phyloP scores from a whole-genome alignment of 805 yeast species.

The Debaryomyces hansenii region DNA sequence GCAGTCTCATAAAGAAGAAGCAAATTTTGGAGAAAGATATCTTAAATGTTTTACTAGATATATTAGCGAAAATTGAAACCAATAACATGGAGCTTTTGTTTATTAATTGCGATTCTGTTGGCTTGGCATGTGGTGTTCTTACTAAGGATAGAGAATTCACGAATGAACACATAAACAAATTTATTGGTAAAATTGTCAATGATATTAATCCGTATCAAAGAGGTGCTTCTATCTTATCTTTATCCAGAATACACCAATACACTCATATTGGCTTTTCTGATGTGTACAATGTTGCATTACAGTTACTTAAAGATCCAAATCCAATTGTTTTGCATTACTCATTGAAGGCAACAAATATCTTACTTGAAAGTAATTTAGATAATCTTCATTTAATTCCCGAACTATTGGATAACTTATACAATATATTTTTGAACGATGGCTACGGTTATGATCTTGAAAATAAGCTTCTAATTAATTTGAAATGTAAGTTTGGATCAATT shows the following conservation, averaged over 20 bases:
- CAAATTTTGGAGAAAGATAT: constrained; percentile 30
- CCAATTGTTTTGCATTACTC: constrained; percentile 81
- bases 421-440: constrained; percentile 34
- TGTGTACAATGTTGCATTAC: constrained; percentile 56
- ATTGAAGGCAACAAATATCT: constrained; percentile 53
- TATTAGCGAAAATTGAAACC: constrained; percentile 43
- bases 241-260: constrained; percentile 28
- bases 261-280: constrained; percentile 33
- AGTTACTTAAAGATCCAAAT: constrained; percentile 75
- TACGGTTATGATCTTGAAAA: constrained; percentile 36
- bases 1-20: constrained; percentile 17
- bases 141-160: constrained; percentile 23
- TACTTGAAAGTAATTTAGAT: constrained; percentile 57
- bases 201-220: constrained; percentile 64
- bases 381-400: constrained; percentile 44
- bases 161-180: constrained; percentile 15
- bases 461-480: constrained; percentile 32
- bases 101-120: constrained; percentile 58
- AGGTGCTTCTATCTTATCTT: constrained; percentile 32
- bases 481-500: constrained; percentile 32
- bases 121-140: constrained; percentile 40
- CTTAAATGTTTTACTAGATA: constrained; percentile 48
- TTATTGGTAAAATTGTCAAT: constrained; percentile 65
- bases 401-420: constrained; percentile 30
- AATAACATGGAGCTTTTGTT: constrained; percentile 41